Conservation (phyloP, 139 green algal genomes). For the Yamagishiella unicocca region DNA sequence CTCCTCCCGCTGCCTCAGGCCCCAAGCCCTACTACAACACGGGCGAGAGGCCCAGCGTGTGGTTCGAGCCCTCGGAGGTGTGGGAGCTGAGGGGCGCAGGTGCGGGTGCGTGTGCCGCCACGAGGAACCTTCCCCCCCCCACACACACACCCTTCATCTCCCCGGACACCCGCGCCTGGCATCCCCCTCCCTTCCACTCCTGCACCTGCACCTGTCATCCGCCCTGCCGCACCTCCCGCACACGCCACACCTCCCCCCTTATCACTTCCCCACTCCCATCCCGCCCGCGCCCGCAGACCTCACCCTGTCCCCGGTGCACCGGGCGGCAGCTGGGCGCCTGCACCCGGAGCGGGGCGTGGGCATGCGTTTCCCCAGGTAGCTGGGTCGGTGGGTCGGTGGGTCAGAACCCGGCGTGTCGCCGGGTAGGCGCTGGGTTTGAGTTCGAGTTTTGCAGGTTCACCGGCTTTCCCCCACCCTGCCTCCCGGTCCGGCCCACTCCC, state of each 20-base stretch:
- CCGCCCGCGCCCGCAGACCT: slow-evolving; percentile 79
- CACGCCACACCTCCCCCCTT: background rate
- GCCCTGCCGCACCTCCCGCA: background rate
- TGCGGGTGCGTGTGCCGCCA: background rate
- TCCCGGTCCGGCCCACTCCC: no score
- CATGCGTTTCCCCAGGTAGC: slow-evolving; percentile 77
- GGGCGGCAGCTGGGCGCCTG: slow-evolving; percentile 46
- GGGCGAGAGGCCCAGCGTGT: slow-evolving; percentile 67
- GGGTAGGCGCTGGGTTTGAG: background rate
- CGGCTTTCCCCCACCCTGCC: no score
- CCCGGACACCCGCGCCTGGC: no score
- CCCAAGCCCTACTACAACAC: slow-evolving; percentile 85
- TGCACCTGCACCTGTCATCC: background rate
- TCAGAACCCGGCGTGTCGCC: background rate
- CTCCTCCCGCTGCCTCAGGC: slow-evolving; percentile 22
- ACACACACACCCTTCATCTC: no score
- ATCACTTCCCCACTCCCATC: slow-evolving; percentile 30
- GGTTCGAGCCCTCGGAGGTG: slow-evolving; percentile 80
- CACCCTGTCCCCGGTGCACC: slow-evolving; percentile 81
- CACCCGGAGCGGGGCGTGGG: slow-evolving; percentile 69
- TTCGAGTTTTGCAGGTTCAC: no score
- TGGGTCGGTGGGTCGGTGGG: background rate
- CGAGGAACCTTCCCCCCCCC: no score
- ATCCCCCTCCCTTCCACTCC: background rate
- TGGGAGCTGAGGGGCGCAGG: slow-evolving; percentile 60